phyloP scores from a whole-genome alignment of 257 asterid genomes.

The Vinca minor region DNA sequence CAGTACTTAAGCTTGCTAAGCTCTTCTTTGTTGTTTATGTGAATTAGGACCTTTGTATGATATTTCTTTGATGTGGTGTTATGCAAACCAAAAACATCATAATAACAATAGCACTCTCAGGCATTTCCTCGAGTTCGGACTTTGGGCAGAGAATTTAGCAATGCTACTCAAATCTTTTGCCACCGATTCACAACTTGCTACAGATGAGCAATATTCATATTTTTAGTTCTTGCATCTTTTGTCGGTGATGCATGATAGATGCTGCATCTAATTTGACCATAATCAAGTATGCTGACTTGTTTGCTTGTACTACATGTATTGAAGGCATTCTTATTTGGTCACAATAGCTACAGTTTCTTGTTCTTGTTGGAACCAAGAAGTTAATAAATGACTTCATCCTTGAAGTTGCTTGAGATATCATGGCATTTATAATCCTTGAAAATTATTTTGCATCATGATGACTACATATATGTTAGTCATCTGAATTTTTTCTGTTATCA shows the following conservation, averaged over 20 bases:
- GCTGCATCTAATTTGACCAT: too few species aligned
- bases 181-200: background rate
- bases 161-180: background rate
- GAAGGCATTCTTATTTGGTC: background rate
- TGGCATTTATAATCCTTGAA: background rate
- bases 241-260: background rate
- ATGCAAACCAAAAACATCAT: background rate
- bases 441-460: too few species aligned
- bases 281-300: background rate
- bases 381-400: background rate
- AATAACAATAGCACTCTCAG: too few species aligned
- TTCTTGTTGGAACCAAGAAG: background rate
- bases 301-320: background rate
- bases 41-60: background rate
- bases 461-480: background rate
- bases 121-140: too few species aligned
- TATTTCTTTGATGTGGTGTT: background rate
- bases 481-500: background rate
- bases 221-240: background rate
- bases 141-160: too few species aligned
- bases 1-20: background rate
- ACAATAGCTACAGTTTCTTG: background rate
- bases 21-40: too few species aligned
- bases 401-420: slow-evolving; percentile 1
- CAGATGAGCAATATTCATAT: background rate